Percentiles rank a stretch among this genome's conserved stretches.
phyloP scores from a whole-genome alignment of 169 alveolate genomes.

The Plasmodium fragile region DNA sequence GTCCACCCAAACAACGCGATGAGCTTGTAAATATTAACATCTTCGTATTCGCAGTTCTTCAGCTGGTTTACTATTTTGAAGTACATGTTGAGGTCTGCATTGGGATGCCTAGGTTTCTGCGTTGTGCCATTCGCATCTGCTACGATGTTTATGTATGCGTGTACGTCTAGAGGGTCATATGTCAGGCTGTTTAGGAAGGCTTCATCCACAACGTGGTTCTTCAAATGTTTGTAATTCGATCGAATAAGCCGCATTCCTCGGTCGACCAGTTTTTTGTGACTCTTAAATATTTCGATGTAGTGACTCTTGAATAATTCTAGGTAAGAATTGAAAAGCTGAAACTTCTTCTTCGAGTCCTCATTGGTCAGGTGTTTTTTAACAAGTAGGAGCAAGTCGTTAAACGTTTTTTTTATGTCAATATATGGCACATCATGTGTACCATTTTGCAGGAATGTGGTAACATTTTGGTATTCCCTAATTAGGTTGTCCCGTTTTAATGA shows the following conservation, averaged over 20 bases:
- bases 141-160: conserved; percentile 30
- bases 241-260: conserved; percentile 17
- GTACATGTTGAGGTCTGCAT: conserved; percentile 55
- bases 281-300: conserved; percentile 32
- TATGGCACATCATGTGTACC: conserved; percentile 28
- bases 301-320: conserved; percentile 38
- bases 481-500: conserved; percentile 24
- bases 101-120: background rate
- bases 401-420: conserved; percentile 46
- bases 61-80: conserved; percentile 30
- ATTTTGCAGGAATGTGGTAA: background rate
- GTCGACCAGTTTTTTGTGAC: conserved; percentile 31
- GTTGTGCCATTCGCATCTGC: background rate
- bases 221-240: background rate
- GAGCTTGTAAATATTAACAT: conserved; percentile 24
- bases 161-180: conserved; percentile 21
- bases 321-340: conserved; percentile 19
- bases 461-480: conserved; percentile 27
- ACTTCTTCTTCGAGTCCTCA: conserved; percentile 27
- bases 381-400: conserved; percentile 10
- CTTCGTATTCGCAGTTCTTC: conserved; percentile 18
- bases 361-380: conserved; percentile 27
- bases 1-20: conserved; percentile 66
- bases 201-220: conserved; percentile 20
- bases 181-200: conserved; percentile 27